Evolutionary conservation across 1,284 basidiomycete genomes (phyloP).

Genomic region (Ustilago xerochloae): DNA sequence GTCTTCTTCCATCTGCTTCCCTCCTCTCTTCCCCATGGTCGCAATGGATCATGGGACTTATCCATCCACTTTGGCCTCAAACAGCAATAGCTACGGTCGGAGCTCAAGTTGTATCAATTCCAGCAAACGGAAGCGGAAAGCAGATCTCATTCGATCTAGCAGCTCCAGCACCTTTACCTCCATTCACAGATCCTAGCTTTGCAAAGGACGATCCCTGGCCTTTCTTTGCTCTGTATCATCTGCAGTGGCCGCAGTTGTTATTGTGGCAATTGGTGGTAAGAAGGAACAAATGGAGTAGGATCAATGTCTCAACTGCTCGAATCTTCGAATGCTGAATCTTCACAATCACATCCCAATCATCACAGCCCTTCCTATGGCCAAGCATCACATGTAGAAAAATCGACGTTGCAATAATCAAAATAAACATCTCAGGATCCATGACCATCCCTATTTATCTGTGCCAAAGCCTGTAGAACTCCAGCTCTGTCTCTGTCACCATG

Average conservation of each 20-base stretch:
- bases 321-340: constrained; percentile 55
- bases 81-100: background rate
- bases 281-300: constrained; percentile 41
- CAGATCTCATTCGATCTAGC: constrained; percentile 25
- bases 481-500: background rate
- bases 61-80: constrained; percentile 35
- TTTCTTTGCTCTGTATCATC: constrained; percentile 54
- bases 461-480: background rate
- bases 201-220: constrained; percentile 51
- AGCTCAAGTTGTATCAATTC: background rate
- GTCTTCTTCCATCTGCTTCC: constrained; percentile 53
- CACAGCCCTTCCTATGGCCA: no score
- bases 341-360: background rate
- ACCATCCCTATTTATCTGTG: background rate
- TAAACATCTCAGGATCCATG: no score
- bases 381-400: no score
- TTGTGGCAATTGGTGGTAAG: constrained; percentile 48
- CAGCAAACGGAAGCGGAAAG: background rate
- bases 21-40: background rate
- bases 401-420: no score
- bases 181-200: constrained; percentile 45
- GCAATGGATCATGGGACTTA: background rate
- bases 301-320: constrained; percentile 58
- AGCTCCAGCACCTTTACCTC: constrained; percentile 28
- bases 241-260: constrained; percentile 54